These are phyloP conservation scores for Neoboletus brunneissimus DNA, from an alignment of 768 basidiomycete genomes.

Conservation along the genomic window DNA sequence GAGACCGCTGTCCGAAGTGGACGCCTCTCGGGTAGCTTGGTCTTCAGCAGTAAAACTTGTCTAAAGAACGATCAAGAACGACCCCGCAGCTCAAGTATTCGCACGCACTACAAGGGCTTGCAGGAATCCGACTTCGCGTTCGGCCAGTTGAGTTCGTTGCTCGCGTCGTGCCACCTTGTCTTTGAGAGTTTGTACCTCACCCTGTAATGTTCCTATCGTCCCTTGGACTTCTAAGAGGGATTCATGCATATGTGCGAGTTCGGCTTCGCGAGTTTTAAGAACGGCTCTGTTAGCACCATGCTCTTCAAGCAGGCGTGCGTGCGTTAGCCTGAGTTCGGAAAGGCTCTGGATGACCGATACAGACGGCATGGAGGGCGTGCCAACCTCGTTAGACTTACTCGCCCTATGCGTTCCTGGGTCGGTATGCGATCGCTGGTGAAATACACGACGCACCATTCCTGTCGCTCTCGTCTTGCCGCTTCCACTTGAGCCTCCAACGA, in stretches of 20 bases:
- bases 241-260: constrained; percentile 42
- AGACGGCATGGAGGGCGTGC: constrained; percentile 44
- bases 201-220: constrained; percentile 33
- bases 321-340: constrained; percentile 55
- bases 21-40: constrained; percentile 31
- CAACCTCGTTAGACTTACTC: constrained; percentile 32
- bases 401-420: constrained; percentile 33
- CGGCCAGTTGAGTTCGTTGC: constrained; percentile 41
- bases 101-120: constrained; percentile 63
- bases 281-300: constrained; percentile 56
- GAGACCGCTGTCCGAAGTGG: constrained; percentile 32
- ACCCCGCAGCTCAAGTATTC: background rate
- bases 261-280: constrained; percentile 51
- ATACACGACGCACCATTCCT: constrained; percentile 48
- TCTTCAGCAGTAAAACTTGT: constrained; percentile 66
- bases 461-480: constrained; percentile 52
- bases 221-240: constrained; percentile 38
- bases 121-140: constrained; percentile 65
- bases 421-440: background rate
- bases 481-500: constrained; percentile 65
- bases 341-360: constrained; percentile 57
- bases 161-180: constrained; percentile 39
- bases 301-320: constrained; percentile 65
- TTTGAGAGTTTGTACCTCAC: constrained; percentile 38
- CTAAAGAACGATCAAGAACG: constrained; percentile 30